Evolutionary conservation across 176 grass and related monocot genomes (phyloP).

Genomic region (Zea mays): DNA sequence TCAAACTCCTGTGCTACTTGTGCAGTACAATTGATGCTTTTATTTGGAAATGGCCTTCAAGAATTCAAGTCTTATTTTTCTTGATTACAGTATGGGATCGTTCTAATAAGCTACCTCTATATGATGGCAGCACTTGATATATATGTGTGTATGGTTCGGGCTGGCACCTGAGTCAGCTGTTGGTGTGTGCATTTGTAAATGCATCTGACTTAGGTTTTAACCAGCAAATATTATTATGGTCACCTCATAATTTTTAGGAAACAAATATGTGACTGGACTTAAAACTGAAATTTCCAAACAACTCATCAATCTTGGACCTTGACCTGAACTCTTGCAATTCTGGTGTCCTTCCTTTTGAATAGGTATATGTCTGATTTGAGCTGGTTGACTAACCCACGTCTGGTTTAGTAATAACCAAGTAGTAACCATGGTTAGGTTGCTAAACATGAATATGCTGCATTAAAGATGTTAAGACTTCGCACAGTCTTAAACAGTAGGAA

Average conservation of each 20-base stretch:
- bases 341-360: not conserved
- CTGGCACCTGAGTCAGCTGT: not conserved
- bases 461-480: not conserved
- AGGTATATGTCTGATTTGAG: not conserved
- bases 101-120: not conserved
- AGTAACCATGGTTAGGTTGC: constrained; percentile 20
- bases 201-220: constrained; percentile 7
- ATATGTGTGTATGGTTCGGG: not conserved
- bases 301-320: not conserved
- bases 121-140: constrained; percentile 5
- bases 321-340: not conserved
- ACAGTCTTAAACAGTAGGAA: not conserved
- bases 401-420: constrained; percentile 18
- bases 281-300: constrained; percentile 6
- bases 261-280: constrained; percentile 5
- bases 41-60: constrained; percentile 5
- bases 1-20: constrained; percentile 19
- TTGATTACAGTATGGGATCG: not conserved
- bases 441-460: not conserved
- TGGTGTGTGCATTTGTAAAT: constrained; percentile 11
- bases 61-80: not conserved
- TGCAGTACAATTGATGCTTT: not conserved
- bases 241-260: not conserved
- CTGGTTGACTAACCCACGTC: not conserved
- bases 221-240: not conserved